Base-by-base conservation (phyloP, 2,329 filamentous ascomycete species). In the Xylariaceae sp. region DNA sequence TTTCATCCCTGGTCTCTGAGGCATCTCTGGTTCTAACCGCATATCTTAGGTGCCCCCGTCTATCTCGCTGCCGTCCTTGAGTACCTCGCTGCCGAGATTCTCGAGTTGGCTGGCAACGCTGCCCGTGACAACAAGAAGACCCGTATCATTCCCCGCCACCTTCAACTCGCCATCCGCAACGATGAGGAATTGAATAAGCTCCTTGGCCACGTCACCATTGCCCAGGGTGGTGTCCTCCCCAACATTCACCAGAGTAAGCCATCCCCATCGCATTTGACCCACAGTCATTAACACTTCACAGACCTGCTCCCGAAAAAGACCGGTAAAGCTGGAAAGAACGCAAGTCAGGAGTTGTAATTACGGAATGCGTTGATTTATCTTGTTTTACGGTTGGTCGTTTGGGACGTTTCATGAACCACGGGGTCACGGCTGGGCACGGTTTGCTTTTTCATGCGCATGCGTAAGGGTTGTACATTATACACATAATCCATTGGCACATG, bases 71-170 rank as follows among this genome's bases (percentile, higher is more conserved):
- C 92, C 53, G 94, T 99, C 52, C 90, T 99, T 47, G 94, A 99
- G 80, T 99, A 99, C 74, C 88, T 99, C 56, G 92, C 94, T 66
- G 94, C 94, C 64, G 94, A 99, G 81, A 96, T 99, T 68, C 91
- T 99, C 71, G 94, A 99, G 80, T 80, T 99, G 79, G 94, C 94
- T 74, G 94, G 94, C 68, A 99, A 99, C 76, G 94, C 94, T 69
- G 94, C 94, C 62, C 92, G 94, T 68, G 94, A 99, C 80, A 96
- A 97, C 87, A 99, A 99, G 89, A 97, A 97, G 88, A 99, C 92
- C 63, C 92, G 94, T 88, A 99, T 99, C 80, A 99, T 97, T 59
- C 94, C 94, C 63, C 91, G 94, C 77, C 94, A 99, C 78, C 85
- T 99, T 45, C 94, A 99, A 81, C 90, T 99, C 67, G 94, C 94